phyloP scores from a whole-genome alignment of 257 asterid genomes.

The Solanum chilense region DNA sequence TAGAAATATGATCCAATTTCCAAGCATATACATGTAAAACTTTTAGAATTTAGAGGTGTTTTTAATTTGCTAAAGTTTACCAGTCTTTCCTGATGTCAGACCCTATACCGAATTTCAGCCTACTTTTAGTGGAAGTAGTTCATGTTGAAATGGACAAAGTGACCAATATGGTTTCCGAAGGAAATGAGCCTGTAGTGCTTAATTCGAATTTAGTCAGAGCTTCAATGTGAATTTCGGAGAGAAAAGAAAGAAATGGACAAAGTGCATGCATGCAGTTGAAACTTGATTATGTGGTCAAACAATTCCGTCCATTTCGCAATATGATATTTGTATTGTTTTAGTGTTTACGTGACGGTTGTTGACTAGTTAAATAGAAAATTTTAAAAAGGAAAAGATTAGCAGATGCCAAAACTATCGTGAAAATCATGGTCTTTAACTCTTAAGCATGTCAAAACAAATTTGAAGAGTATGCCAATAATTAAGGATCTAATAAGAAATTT shows the following conservation, averaged over 20 bases:
- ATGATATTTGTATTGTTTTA: not conserved
- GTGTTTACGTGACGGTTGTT: not conserved
- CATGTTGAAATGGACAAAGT: too few relatives aligned
- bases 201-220: too few relatives aligned
- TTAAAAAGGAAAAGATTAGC: not conserved
- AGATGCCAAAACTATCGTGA: not conserved
- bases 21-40: too few relatives aligned
- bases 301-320: not conserved
- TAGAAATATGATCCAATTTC: too few relatives aligned
- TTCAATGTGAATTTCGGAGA: accelerated
- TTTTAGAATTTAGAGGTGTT: too few relatives aligned
- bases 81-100: too few relatives aligned
- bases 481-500: not conserved
- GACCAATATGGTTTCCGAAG: too few relatives aligned
- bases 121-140: too few relatives aligned
- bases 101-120: too few relatives aligned
- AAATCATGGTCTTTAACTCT: not conserved
- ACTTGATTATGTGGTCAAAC: not conserved
- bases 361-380: not conserved
- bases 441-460: not conserved
- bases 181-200: accelerated
- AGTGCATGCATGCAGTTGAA: not conserved
- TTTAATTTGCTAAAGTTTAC: too few relatives aligned
- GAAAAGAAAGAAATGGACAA: too few relatives aligned
- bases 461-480: not conserved